A percentile compares a stretch with the other conserved stretches of the same genome.
Conservation (phyloP, 179 eudicot species). For the Silene vulgaris region DNA sequence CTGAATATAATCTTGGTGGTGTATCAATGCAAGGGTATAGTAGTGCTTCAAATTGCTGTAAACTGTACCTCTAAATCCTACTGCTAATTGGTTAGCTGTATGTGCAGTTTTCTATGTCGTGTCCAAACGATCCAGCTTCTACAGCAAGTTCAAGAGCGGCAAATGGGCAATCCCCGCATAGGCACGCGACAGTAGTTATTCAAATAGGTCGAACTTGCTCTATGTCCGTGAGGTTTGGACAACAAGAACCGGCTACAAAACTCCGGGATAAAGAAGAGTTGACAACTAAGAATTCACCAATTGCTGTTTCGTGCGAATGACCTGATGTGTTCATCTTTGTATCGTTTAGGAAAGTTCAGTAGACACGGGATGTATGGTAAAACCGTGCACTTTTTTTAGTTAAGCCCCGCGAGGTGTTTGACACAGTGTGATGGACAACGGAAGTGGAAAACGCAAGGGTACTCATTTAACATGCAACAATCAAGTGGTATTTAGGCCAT, state of each 20-base stretch:
- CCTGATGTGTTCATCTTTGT: not conserved
- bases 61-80: not conserved
- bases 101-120: constrained; percentile 73
- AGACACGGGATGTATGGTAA: too few species aligned
- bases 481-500: too few species aligned
- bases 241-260: not conserved
- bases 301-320: not conserved
- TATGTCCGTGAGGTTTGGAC: not conserved
- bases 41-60: not conserved
- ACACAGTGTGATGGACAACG: too few species aligned
- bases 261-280: not conserved
- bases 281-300: not conserved
- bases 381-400: too few species aligned
- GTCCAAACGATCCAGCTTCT: constrained; percentile 63
- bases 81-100: constrained; percentile 12
- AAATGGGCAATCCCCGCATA: constrained; percentile 55
- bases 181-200: constrained; percentile 20
- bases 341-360: too few species aligned
- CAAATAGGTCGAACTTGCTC: not conserved
- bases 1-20: too few species aligned
- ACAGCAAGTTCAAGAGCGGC: constrained; percentile 67
- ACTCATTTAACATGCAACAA: too few species aligned
- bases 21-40: not conserved
- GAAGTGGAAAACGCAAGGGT: too few species aligned
- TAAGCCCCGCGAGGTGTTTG: too few species aligned